A percentile compares a stretch with the other conserved stretches of the same genome.
Evolutionary conservation across 2,329 filamentous ascomycete species (phyloP).

Genomic region (Dothideomycetes sp.): DNA sequence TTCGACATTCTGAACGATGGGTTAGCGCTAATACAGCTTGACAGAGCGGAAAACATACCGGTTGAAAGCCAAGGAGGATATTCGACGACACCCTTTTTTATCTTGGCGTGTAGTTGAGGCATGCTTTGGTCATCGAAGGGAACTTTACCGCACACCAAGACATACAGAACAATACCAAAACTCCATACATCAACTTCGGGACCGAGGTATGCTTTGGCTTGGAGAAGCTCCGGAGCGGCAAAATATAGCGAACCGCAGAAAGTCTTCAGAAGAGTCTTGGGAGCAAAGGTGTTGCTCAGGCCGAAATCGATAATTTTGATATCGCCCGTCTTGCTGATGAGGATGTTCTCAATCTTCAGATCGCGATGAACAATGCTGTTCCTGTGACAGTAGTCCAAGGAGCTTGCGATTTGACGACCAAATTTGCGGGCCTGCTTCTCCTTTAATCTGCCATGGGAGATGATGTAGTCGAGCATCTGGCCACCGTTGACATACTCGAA

Average conservation of each 20-base stretch:
- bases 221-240: constrained; percentile 85
- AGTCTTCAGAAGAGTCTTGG: constrained; percentile 75
- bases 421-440: constrained; percentile 98
- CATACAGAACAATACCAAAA: constrained; percentile 95
- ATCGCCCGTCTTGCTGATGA: constrained; percentile 97
- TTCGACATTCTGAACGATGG: constrained; percentile 66
- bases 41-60: constrained; percentile 45
- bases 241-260: constrained; percentile 98
- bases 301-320: constrained; percentile 99
- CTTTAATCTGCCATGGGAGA: constrained; percentile 92
- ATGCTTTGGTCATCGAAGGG: constrained; percentile 99
- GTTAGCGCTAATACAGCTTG: constrained; percentile 3
- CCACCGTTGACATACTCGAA: constrained; percentile 98
- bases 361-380: constrained; percentile 98
- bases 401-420: constrained; percentile 90
- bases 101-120: constrained; percentile 95
- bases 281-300: constrained; percentile 89
- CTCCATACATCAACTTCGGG: constrained; percentile 98
- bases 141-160: constrained; percentile 93
- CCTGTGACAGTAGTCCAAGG: constrained; percentile 91
- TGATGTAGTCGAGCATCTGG: constrained; percentile 99
- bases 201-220: constrained; percentile 87
- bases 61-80: constrained; percentile 88
- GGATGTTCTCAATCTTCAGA: constrained; percentile 96
- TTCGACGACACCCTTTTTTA: constrained; percentile 92